Conservation (phyloP, 78 protist species). For the Guillardia theta region DNA sequence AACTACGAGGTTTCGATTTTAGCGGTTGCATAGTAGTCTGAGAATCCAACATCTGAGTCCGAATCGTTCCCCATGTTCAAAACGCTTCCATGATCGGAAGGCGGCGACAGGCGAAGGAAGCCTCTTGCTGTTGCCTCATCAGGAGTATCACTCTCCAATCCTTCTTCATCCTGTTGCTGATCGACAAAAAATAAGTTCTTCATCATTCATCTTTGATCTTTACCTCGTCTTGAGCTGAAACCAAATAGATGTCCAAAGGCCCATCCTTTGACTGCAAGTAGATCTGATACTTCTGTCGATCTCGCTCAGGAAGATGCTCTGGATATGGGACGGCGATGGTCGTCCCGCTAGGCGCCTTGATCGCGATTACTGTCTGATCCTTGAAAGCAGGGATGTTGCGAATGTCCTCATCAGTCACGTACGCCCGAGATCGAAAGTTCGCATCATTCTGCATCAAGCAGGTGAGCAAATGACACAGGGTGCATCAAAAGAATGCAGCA, state of each 20-base stretch:
- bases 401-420: slow-evolving; percentile 80
- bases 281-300: neutral
- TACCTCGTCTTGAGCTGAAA: neutral
- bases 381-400: slow-evolving; percentile 52
- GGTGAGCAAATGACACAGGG: too few species aligned
- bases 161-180: too few species aligned
- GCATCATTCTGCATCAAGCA: neutral
- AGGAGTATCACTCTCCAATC: too few species aligned
- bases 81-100: too few species aligned
- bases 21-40: too few species aligned
- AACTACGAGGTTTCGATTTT: too few species aligned
- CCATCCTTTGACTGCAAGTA: neutral
- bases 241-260: neutral
- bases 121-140: too few species aligned
- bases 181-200: too few species aligned
- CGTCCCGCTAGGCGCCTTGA: slow-evolving; percentile 86
- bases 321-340: slow-evolving; percentile 87
- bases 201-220: neutral
- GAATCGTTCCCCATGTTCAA: too few species aligned
- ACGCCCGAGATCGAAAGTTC: slow-evolving; percentile 21
- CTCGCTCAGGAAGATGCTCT: slow-evolving; percentile 55
- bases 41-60: too few species aligned
- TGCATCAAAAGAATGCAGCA: too few species aligned
- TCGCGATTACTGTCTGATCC: slow-evolving; percentile 80
- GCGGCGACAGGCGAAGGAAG: too few species aligned